phyloP scores from a whole-genome alignment of 2,329 filamentous ascomycete genomes.

The Colletotrichum euphorbiae region DNA sequence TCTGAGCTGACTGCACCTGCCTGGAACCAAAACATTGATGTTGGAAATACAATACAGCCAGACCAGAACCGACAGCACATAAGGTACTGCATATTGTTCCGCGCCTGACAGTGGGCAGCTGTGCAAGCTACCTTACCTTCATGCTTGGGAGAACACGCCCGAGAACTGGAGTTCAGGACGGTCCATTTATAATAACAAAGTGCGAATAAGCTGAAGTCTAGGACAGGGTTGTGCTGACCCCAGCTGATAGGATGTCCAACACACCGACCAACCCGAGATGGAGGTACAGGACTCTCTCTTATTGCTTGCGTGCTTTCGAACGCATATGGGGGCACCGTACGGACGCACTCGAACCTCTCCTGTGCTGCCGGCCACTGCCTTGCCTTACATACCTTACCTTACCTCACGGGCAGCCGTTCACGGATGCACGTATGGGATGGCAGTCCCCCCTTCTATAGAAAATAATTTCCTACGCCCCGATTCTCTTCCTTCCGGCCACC shows the following conservation, averaged over 20 bases:
- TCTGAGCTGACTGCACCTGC: not conserved
- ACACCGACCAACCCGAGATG: conserved; percentile 10
- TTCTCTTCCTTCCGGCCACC: not conserved
- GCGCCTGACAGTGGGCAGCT: conserved; percentile 6
- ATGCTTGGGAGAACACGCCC: conserved; percentile 19
- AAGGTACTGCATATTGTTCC: not conserved
- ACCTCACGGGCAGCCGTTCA: not conserved
- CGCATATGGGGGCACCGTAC: not conserved
- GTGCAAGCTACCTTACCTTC: conserved; percentile 11
- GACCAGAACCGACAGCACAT: conserved; percentile 5
- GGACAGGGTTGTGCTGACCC: conserved; percentile 28
- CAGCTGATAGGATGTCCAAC: conserved; percentile 16
- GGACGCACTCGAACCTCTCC: not conserved
- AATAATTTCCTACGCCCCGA: not conserved
- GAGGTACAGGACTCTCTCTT: conserved; percentile 21
- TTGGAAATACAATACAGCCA: not conserved
- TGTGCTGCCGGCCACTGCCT: not conserved
- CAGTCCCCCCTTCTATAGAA: not conserved
- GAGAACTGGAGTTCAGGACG: conserved; percentile 27
- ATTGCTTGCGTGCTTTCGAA: not conserved
- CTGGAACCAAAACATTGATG: not conserved
- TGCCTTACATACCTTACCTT: not conserved
- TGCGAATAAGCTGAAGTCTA: conserved; percentile 28
- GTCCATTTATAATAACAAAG: conserved; percentile 26
- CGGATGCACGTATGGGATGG: not conserved